Percentiles rank a stretch among this genome's conserved stretches.
Conservation (phyloP, 2,329 filamentous ascomycete species). For the Amesomyces nigricolor region DNA sequence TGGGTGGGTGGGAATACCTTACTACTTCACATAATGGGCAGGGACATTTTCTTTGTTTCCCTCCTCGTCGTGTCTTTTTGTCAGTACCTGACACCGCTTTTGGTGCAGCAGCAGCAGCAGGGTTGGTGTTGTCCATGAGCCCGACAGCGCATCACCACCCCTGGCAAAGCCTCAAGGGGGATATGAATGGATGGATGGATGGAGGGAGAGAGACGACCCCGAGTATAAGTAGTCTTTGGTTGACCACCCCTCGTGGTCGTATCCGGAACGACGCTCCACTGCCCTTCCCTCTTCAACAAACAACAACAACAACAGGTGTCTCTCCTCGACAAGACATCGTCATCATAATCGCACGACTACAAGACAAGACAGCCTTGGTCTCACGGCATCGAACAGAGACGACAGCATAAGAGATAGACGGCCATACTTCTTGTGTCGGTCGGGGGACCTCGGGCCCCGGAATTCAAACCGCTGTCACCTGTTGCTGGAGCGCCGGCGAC, state of each 20-base stretch:
- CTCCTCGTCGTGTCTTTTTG: background rate
- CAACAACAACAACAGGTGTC: background rate
- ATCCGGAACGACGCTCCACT: too few relatives aligned
- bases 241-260: too few relatives aligned
- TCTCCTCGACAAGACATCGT: background rate
- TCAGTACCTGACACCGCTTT: background rate
- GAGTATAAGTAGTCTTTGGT: slow-evolving; percentile 4
- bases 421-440: background rate
- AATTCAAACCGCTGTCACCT: slow-evolving; percentile 1
- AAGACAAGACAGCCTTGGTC: background rate
- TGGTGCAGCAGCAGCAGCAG: too few relatives aligned
- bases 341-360: background rate
- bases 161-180: background rate
- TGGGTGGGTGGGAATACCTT: background rate
- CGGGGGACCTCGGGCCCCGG: background rate
- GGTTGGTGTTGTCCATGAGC: background rate
- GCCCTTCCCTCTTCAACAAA: too few relatives aligned
- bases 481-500: slow-evolving; percentile 2
- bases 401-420: background rate
- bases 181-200: too few relatives aligned
- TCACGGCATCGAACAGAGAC: background rate
- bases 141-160: background rate
- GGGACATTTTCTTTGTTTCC: too few relatives aligned
- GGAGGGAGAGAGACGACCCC: background rate
- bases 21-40: background rate